phyloP scores from a whole-genome alignment of 495 filamentous ascomycete genomes.

The Lasiosphaeria ovina region DNA sequence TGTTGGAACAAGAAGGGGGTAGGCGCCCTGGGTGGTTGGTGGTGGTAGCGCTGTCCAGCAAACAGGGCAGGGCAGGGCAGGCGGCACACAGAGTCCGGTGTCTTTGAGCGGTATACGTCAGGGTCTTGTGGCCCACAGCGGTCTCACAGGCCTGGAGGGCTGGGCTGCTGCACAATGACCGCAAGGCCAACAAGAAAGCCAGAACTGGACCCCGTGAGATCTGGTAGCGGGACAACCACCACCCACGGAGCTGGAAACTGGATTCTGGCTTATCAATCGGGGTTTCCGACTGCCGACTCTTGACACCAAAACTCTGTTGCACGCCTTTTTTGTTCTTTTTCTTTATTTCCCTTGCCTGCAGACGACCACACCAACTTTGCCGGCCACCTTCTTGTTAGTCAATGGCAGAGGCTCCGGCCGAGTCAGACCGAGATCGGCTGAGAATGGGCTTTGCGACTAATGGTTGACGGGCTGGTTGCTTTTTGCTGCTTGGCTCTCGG shows the following conservation, averaged over 20 bases:
- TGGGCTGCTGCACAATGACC: constrained; percentile 21
- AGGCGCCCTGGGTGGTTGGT: constrained; percentile 7
- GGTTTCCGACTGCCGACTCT: constrained; percentile 17
- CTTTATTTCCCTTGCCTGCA: constrained; percentile 7
- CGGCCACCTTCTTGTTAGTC: neutral
- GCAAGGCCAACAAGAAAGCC: constrained; percentile 7
- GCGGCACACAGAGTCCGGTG: constrained; percentile 13
- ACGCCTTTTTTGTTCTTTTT: constrained; percentile 3
- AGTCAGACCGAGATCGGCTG: too few relatives aligned
- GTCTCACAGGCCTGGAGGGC: neutral
- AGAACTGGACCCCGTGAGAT: constrained; percentile 13
- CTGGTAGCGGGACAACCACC: neutral
- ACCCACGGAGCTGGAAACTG: constrained; percentile 16
- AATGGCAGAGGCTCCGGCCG: neutral
- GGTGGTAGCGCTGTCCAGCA: neutral
- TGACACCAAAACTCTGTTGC: constrained; percentile 19
- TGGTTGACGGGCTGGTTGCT: too few relatives aligned
- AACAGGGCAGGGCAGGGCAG: constrained; percentile 10
- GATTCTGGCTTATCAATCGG: constrained; percentile 19
- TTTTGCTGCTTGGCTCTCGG: too few relatives aligned
- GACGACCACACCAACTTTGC: constrained; percentile 4
- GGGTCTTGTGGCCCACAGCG: constrained; percentile 17
- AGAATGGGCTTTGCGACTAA: too few relatives aligned
- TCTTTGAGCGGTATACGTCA: constrained; percentile 18
- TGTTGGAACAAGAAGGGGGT: constrained; percentile 12